Percentiles rank a stretch among this genome's conserved stretches.
phyloP scores from a whole-genome alignment of 306 rosid species.

The Corylus avellana region DNA sequence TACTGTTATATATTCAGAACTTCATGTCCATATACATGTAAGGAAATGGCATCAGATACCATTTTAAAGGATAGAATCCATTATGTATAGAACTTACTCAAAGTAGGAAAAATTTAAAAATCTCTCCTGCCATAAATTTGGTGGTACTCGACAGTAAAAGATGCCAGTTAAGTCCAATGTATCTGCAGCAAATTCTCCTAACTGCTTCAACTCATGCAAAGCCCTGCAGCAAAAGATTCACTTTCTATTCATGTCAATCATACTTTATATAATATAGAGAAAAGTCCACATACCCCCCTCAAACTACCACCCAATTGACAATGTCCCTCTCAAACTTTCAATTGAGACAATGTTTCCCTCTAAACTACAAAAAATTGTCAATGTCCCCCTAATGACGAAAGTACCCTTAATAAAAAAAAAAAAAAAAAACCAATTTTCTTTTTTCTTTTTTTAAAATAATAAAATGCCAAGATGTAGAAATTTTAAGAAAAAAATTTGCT shows the following conservation, averaged over 20 bases:
- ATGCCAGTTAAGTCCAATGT: slow-evolving; percentile 75
- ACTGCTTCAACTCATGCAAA: slow-evolving; percentile 65
- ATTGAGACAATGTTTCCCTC: too few species aligned
- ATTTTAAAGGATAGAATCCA: background rate
- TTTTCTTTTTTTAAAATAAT: too few species aligned
- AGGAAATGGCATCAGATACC: background rate
- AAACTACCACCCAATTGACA: too few species aligned
- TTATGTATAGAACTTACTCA: slow-evolving; percentile 50
- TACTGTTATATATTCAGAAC: background rate
- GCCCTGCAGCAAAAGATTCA: slow-evolving; percentile 61
- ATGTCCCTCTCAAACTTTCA: too few species aligned
- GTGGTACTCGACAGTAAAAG: slow-evolving; percentile 66
- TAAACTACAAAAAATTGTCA: too few species aligned
- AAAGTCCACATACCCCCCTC: too few species aligned
- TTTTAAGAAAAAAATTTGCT: too few species aligned
- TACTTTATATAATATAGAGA: slow-evolving; percentile 11
- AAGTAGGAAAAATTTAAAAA: slow-evolving; percentile 43
- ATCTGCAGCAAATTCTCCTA: slow-evolving; percentile 66
- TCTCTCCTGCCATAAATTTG: slow-evolving; percentile 39
- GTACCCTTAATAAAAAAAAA: too few species aligned
- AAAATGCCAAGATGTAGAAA: too few species aligned
- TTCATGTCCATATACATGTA: background rate
- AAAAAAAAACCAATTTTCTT: too few species aligned
- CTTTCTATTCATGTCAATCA: slow-evolving; percentile 30
- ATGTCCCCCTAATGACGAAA: too few species aligned